phyloP scores from a whole-genome alignment of 495 filamentous ascomycete genomes.

The Xylaria venustula region DNA sequence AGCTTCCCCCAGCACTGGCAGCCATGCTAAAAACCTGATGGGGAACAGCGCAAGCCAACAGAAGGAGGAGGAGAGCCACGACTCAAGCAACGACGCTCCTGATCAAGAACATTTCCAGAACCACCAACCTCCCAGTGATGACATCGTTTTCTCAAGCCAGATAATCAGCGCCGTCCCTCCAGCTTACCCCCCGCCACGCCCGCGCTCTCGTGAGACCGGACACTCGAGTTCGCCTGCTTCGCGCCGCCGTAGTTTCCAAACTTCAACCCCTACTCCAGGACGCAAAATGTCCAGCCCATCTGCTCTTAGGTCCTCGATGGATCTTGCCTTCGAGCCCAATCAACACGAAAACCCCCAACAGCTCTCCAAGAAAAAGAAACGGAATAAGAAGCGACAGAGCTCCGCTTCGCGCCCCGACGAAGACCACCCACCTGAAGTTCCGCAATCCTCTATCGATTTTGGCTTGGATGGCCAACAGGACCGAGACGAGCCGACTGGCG shows the following conservation, averaged over 20 bases:
- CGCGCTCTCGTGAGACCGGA: background rate
- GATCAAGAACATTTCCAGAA: background rate
- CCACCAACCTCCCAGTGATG: background rate
- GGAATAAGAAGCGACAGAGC: slow-evolving; percentile 22
- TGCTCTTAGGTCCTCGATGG: background rate
- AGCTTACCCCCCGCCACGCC: background rate
- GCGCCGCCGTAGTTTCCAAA: background rate
- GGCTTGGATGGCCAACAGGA: background rate
- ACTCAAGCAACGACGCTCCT: background rate
- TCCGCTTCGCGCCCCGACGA: slow-evolving; percentile 13
- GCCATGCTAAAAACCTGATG: slow-evolving; percentile 10
- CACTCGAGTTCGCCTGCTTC: slow-evolving; percentile 7
- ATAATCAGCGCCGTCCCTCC: slow-evolving; percentile 3
- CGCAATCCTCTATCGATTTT: background rate
- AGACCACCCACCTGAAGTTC: background rate
- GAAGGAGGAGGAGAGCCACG: background rate
- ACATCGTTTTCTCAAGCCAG: slow-evolving; percentile 8
- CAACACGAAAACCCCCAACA: background rate
- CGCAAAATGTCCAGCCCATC: background rate
- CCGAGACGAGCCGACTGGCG: background rate
- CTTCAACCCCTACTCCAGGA: background rate
- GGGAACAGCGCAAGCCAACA: slow-evolving; percentile 2
- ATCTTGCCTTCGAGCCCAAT: background rate
- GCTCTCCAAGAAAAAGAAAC: slow-evolving; percentile 21
- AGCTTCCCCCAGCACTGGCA: background rate